phyloP scores from a whole-genome alignment of 352 stramenopile species.

The Salisapilia sapeloensis region DNA sequence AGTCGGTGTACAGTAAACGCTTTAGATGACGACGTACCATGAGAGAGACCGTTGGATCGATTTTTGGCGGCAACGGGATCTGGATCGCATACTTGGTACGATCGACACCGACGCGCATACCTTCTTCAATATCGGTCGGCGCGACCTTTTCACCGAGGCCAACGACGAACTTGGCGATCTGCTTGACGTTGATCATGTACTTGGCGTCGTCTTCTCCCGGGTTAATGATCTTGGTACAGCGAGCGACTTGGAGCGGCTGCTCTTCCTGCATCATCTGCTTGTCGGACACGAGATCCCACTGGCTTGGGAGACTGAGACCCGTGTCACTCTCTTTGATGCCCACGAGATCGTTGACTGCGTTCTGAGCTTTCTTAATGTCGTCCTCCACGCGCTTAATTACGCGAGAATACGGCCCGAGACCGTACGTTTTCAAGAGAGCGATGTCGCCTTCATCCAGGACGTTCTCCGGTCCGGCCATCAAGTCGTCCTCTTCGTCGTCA shows the following conservation, averaged over 20 bases:
- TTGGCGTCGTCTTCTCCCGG: slow-evolving; percentile 90
- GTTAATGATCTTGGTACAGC: slow-evolving; percentile 94
- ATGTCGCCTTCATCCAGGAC: slow-evolving; percentile 93
- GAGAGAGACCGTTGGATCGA: slow-evolving; percentile 94
- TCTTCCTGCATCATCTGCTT: slow-evolving; percentile 99
- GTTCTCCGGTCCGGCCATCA: slow-evolving; percentile 55
- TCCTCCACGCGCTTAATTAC: slow-evolving; percentile 96
- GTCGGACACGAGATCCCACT: slow-evolving; percentile 99
- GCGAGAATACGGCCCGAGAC: slow-evolving; percentile 92
- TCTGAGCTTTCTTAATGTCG: slow-evolving; percentile 96
- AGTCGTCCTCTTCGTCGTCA: slow-evolving; percentile 85
- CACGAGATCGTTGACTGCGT: slow-evolving; percentile 83
- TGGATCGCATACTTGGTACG: slow-evolving; percentile 95
- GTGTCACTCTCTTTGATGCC: slow-evolving; percentile 99
- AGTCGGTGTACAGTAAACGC: neutral
- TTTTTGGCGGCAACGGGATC: slow-evolving; percentile 96
- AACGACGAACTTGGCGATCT: slow-evolving; percentile 99
- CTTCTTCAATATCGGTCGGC: slow-evolving; percentile 98
- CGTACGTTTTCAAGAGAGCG: slow-evolving; percentile 97
- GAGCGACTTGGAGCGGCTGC: slow-evolving; percentile 91
- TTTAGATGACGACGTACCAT: slow-evolving; percentile 11
- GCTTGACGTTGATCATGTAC: slow-evolving; percentile 99
- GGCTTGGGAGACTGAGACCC: slow-evolving; percentile 92
- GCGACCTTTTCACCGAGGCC: slow-evolving; percentile 96
- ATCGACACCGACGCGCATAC: slow-evolving; percentile 98